phyloP scores from a whole-genome alignment of 345 rosid species.

The Eucalyptus pauciflora region DNA sequence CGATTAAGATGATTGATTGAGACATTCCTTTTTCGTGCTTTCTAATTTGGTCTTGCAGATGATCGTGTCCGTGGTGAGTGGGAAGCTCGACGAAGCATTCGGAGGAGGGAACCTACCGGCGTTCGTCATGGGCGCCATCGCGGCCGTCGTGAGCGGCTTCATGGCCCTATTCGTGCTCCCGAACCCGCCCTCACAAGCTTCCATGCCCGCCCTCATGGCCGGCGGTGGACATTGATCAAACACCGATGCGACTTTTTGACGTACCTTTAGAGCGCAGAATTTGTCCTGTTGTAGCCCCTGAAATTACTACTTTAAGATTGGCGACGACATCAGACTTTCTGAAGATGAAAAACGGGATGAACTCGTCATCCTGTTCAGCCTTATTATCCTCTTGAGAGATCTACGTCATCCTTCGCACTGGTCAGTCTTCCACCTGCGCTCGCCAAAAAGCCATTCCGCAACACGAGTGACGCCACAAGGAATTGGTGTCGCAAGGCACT shows the following conservation, averaged over 20 bases:
- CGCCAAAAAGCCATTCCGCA: background rate
- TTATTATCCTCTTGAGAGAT: background rate
- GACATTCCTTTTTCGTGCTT: background rate
- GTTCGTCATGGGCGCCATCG: slow-evolving; percentile 52
- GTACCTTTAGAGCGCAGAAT: background rate
- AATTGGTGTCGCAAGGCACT: background rate
- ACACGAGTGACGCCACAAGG: background rate
- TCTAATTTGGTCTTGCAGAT: slow-evolving; percentile 22
- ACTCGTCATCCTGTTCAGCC: background rate
- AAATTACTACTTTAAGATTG: background rate
- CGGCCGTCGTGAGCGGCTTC: slow-evolving; percentile 47
- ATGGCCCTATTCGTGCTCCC: slow-evolving; percentile 60
- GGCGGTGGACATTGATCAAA: background rate
- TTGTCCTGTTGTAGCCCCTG: background rate
- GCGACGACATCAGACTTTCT: background rate
- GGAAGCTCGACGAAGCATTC: slow-evolving; percentile 58
- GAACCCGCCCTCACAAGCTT: slow-evolving; percentile 32
- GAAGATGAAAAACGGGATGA: background rate
- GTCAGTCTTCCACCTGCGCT: background rate
- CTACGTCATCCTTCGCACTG: background rate
- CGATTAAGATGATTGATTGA: background rate
- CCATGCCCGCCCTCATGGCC: background rate
- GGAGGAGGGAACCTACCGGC: slow-evolving; percentile 93
- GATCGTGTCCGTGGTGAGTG: slow-evolving; percentile 57
- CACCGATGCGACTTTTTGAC: background rate